These are phyloP conservation scores for Trichoderma gracile DNA, from an alignment of 2,329 filamentous ascomycete species.

Conservation along the genomic window DNA sequence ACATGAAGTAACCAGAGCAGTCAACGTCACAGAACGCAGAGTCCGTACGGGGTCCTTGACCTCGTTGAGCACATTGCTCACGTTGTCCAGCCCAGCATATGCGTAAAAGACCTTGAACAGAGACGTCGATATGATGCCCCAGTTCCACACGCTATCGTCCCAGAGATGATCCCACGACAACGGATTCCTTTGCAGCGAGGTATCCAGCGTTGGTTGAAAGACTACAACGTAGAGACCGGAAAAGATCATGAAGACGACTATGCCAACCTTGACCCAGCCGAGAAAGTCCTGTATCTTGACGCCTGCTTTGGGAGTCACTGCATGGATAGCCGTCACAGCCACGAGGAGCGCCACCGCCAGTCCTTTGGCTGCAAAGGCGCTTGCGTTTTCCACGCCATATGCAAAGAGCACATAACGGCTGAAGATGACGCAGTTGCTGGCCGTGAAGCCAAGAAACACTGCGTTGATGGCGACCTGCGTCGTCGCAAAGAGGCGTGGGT, in stretches of 20 bases:
- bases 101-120: slow-evolving; percentile 71
- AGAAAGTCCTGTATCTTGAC: slow-evolving; percentile 61
- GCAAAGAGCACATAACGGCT: slow-evolving; percentile 66
- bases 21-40: slow-evolving; percentile 60
- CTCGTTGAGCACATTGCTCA: slow-evolving; percentile 71
- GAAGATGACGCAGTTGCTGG: slow-evolving; percentile 70
- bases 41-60: slow-evolving; percentile 68
- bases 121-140: slow-evolving; percentile 65
- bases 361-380: slow-evolving; percentile 53
- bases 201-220: slow-evolving; percentile 37
- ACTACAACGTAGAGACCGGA: slow-evolving; percentile 61
- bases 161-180: slow-evolving; percentile 57
- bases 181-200: slow-evolving; percentile 25
- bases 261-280: slow-evolving; percentile 63
- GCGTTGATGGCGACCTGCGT: slow-evolving; percentile 64
- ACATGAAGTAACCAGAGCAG: slow-evolving; percentile 62
- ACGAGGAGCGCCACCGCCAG: slow-evolving; percentile 60
- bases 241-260: slow-evolving; percentile 62
- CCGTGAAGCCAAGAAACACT: slow-evolving; percentile 65
- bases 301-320: slow-evolving; percentile 57
- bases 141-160: slow-evolving; percentile 68
- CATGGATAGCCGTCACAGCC: slow-evolving; percentile 59
- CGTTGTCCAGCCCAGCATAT: slow-evolving; percentile 65
- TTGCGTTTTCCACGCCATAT: slow-evolving; percentile 51
- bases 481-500: slow-evolving; percentile 63